Base-by-base conservation (phyloP, 2,329 filamentous ascomycete species). In the Pseudogymnoascus sp. region DNA sequence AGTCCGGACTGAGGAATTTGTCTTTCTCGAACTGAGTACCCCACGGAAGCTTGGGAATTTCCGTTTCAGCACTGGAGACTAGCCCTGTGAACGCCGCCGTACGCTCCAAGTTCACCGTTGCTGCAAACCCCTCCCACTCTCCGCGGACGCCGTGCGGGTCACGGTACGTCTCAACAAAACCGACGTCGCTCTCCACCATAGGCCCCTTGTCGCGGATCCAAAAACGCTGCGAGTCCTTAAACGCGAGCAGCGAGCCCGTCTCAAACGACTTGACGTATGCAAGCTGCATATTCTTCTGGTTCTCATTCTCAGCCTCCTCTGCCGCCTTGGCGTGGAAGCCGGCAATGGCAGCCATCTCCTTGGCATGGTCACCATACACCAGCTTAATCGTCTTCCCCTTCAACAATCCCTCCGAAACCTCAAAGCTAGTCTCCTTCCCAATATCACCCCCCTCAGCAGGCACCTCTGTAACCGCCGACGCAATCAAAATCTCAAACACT, bases 11-110 rank as follows among this genome's bases (percentile, higher is more conserved):
- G 35, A 96, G 76, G 74, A 99, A 99, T 70, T 89, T 91, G 77
- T 97, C 92, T 75, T 97, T 97, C 72, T 99, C 94, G 66, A 97
- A 99, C 0, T 90, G 89, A 54, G 83, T 82, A 35, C 80, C 78
- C 94, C 94, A 99, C 0, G 94, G 94, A 12, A 99, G 78, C 64
- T 95, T 85, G 6, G 91, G 90, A 59, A 99, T 97, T 71, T 96
- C 86, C 50, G 79, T 78, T 9, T 91, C 88, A 0, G 94, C 92
- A 25, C 86, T 86, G 18, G 86, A 81, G 4, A 97, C 94, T 1
- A 97, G 83, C 67, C 89, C 87, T 6, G 88, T 88, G 70, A 97
- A 97, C 1, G 92, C 90, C 62, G 83, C 83, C 1, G 93, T 99
- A 18, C 93, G 86, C 73, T 97, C 93, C 70, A 93, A 80, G 75